Evolutionary conservation across 345 rosid species (phyloP).

Genomic region (Salix dunnii): DNA sequence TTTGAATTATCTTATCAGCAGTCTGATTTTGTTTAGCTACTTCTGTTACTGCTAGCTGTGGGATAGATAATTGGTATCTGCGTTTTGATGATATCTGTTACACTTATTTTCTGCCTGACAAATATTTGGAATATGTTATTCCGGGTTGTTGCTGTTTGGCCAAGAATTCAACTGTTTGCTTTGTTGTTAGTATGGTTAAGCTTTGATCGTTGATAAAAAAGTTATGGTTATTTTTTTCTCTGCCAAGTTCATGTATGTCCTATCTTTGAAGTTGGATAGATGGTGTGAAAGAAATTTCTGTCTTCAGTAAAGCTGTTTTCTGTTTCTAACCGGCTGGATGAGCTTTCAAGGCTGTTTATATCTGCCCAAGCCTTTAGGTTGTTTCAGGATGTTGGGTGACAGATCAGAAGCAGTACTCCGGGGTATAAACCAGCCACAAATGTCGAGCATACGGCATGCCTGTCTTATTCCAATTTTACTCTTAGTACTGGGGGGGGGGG

Average conservation of each 20-base stretch:
- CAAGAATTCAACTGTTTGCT: background rate
- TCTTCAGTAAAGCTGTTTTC: too few relatives aligned
- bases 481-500: too few relatives aligned
- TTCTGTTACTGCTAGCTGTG: background rate
- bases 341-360: too few relatives aligned
- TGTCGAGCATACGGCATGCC: too few relatives aligned
- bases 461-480: too few relatives aligned
- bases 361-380: too few relatives aligned
- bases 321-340: too few relatives aligned
- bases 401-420: too few relatives aligned
- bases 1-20: background rate
- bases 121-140: too few relatives aligned
- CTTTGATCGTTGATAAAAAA: background rate
- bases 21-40: background rate
- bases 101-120: background rate
- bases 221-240: background rate
- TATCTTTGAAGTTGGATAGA: background rate
- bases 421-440: too few relatives aligned
- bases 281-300: too few relatives aligned
- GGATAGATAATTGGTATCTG: background rate
- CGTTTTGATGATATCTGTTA: background rate
- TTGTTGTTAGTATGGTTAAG: background rate
- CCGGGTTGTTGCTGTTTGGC: background rate
- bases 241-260: background rate
- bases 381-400: too few relatives aligned